Percentiles rank a stretch among this genome's conserved stretches.
These are phyloP conservation scores for Sherardia arvensis DNA, from an alignment of 257 asterid species.

Conservation along the genomic window DNA sequence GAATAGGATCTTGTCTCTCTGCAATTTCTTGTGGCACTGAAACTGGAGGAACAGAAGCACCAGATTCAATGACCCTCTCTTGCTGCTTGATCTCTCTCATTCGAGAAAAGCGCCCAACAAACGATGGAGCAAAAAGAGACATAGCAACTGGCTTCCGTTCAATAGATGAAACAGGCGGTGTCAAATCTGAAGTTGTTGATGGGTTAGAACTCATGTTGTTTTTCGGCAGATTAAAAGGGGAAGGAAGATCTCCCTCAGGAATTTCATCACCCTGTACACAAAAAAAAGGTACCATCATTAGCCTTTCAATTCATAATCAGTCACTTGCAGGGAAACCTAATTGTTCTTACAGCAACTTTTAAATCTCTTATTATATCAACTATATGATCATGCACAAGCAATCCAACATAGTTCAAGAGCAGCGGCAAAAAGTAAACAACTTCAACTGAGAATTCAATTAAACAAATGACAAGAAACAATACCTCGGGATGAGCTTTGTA, in stretches of 20 bases:
- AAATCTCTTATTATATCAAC: not conserved
- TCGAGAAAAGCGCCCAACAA: conserved; percentile 38
- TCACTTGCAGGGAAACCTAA: not conserved
- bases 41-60: conserved; percentile 10
- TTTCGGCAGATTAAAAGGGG: conserved; percentile 35
- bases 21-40: conserved; percentile 3
- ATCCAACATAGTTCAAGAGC: not conserved
- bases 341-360: not conserved
- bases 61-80: conserved; percentile 10
- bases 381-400: not conserved
- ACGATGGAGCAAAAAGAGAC: conserved; percentile 51
- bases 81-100: conserved; percentile 15
- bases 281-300: not conserved
- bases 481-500: conserved; percentile 71
- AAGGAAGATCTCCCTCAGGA: conserved; percentile 66
- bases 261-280: conserved; percentile 66
- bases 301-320: not conserved
- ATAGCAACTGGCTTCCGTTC: conserved; percentile 17
- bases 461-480: conserved; percentile 6
- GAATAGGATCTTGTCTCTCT: conserved; percentile 2
- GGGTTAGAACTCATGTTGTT: conserved; percentile 12
- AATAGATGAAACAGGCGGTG: conserved; percentile 5
- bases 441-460: too few species aligned
- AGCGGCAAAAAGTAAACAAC: conserved; percentile 4
- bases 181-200: conserved; percentile 14